These are phyloP conservation scores for Nematocida sp. DNA, from an alignment of 371 early-diverging fungal species.

Conservation along the genomic window DNA sequence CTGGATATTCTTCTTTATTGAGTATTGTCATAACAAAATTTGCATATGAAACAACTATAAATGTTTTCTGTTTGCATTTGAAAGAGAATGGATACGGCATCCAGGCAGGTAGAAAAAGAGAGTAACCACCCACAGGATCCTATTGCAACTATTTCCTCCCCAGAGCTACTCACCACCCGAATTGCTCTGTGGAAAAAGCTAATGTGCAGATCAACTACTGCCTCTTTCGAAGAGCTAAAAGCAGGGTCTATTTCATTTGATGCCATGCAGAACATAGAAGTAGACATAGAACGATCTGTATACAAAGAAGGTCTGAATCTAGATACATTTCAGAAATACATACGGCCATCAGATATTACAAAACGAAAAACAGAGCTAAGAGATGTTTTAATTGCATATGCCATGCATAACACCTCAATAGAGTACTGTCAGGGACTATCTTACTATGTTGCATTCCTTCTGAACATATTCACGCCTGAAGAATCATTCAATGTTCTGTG, in stretches of 20 bases:
- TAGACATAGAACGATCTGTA: conserved; percentile 46
- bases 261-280: conserved; percentile 45
- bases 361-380: conserved; percentile 49
- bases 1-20: conserved; percentile 15
- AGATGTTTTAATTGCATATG: conserved; percentile 63
- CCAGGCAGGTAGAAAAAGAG: too few relatives aligned
- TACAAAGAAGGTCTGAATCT: not conserved
- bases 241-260: not conserved
- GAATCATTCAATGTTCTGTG: conserved; percentile 61
- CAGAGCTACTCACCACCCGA: not conserved
- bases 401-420: conserved; percentile 59
- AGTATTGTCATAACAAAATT: conserved; percentile 27
- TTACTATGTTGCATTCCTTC: conserved; percentile 59
- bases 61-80: not conserved
- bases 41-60: conserved; percentile 35
- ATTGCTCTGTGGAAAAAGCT: conserved; percentile 36
- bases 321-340: not conserved
- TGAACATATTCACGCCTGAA: conserved; percentile 63
- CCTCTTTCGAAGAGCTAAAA: conserved; percentile 2
- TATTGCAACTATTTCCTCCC: not conserved
- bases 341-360: not conserved
- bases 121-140: not conserved
- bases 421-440: conserved; percentile 66
- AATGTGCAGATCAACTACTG: not conserved
- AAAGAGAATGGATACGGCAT: not conserved